phyloP scores from a whole-genome alignment of 164 flowering plant genomes.

The Berberis thunbergii region DNA sequence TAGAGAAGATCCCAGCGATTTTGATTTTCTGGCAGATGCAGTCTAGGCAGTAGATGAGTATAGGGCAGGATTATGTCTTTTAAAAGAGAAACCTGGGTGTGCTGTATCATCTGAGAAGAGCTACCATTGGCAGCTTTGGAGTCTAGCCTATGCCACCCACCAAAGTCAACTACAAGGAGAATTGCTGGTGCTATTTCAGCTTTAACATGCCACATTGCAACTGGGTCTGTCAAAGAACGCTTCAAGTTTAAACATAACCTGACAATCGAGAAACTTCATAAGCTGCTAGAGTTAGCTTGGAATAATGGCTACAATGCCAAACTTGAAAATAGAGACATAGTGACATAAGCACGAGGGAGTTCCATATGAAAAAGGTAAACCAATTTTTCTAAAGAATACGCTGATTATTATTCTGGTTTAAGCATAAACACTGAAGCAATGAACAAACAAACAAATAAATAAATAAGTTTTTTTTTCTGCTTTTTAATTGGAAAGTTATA shows the following conservation, averaged over 20 bases:
- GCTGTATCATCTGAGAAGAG: slow-evolving; percentile 67
- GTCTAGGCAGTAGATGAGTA: slow-evolving; percentile 78
- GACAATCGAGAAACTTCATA: slow-evolving; percentile 62
- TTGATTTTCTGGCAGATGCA: slow-evolving; percentile 51
- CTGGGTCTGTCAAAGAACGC: slow-evolving; percentile 99
- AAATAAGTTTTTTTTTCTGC: no score
- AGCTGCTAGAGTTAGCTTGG: slow-evolving; percentile 24
- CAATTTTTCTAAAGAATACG: neutral
- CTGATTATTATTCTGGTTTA: neutral
- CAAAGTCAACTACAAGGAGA: slow-evolving; percentile 91
- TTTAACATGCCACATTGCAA: slow-evolving; percentile 96
- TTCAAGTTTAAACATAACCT: slow-evolving; percentile 82
- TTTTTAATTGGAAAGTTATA: no score
- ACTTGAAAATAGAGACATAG: neutral
- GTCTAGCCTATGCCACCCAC: slow-evolving; percentile 85
- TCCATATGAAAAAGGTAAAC: neutral
- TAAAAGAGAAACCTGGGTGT: slow-evolving; percentile 80
- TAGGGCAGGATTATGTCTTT: slow-evolving; percentile 94
- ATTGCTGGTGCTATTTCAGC: slow-evolving; percentile 78
- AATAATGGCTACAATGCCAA: neutral
- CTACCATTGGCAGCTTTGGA: slow-evolving; percentile 49
- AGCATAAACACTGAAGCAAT: no score
- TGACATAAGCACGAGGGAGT: neutral
- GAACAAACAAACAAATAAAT: no score
- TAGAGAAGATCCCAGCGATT: slow-evolving; percentile 67